A percentile compares a stretch with the other conserved stretches of the same genome.
Evolutionary conservation across 2,329 filamentous ascomycete species (phyloP).

Genomic region (Aspergillus awamori): DNA sequence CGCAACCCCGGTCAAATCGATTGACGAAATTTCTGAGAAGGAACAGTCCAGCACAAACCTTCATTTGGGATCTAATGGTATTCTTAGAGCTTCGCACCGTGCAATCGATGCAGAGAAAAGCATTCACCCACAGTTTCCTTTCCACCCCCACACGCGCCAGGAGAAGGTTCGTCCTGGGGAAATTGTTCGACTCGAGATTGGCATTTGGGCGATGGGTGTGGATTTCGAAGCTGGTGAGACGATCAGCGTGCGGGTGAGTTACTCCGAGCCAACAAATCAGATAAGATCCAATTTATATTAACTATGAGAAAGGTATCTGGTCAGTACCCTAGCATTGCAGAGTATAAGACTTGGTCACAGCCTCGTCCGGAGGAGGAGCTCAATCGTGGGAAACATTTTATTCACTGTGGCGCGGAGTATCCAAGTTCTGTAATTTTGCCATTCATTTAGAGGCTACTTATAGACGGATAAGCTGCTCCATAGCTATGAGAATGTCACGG

Average conservation of each 20-base stretch:
- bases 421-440: too few relatives aligned
- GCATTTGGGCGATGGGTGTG: constrained; percentile 52
- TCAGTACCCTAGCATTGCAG: too few relatives aligned
- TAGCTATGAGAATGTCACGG: too few relatives aligned
- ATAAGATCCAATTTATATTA: too few relatives aligned
- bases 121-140: constrained; percentile 38
- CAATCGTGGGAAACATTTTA: too few relatives aligned
- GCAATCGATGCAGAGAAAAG: constrained; percentile 38
- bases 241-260: constrained; percentile 25
- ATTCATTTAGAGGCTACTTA: too few relatives aligned
- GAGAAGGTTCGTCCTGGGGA: constrained; percentile 47
- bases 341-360: too few relatives aligned
- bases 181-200: constrained; percentile 52
- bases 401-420: too few relatives aligned
- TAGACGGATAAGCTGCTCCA: too few relatives aligned
- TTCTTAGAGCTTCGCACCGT: constrained; percentile 51
- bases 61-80: constrained; percentile 48
- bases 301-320: too few relatives aligned
- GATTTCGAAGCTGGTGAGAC: constrained; percentile 50
- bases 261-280: too few relatives aligned
- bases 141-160: constrained; percentile 45
- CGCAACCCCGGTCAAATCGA: constrained; percentile 34
- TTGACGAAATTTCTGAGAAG: constrained; percentile 33
- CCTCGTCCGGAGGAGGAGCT: too few relatives aligned
- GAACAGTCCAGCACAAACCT: constrained; percentile 46